Percentiles rank a stretch among this genome's conserved stretches.
Evolutionary conservation across 2,329 filamentous ascomycete species (phyloP).

Genomic region (Cladosporium sp.): DNA sequence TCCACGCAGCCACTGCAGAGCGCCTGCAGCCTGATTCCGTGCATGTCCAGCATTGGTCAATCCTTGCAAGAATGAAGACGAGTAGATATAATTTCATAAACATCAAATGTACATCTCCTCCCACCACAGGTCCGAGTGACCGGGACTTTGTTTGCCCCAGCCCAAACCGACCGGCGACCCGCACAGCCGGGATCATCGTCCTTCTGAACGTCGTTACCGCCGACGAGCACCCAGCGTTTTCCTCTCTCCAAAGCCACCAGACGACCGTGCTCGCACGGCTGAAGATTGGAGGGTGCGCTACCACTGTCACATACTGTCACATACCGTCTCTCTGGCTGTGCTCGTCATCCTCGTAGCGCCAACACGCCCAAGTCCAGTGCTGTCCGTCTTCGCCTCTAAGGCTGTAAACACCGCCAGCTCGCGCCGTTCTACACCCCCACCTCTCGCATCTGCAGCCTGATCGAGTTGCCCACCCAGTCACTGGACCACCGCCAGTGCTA

Average conservation of each 20-base stretch:
- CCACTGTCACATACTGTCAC: not conserved
- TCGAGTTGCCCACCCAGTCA: slow-evolving; percentile 1
- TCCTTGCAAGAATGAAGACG: not conserved
- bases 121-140: not conserved
- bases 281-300: slow-evolving; percentile 17
- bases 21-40: not conserved
- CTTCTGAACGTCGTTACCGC: slow-evolving; percentile 13
- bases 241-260: not conserved
- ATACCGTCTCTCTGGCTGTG: not conserved
- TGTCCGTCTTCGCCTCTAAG: not conserved
- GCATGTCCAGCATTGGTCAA: not conserved
- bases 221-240: slow-evolving; percentile 15
- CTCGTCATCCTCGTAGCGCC: not conserved
- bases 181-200: not conserved
- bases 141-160: slow-evolving; percentile 6
- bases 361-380: not conserved
- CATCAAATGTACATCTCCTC: not conserved
- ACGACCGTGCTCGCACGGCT: slow-evolving; percentile 16
- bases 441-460: not conserved
- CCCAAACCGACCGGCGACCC: slow-evolving; percentile 1
- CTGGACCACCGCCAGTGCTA: slow-evolving; percentile 16
- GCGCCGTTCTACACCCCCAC: slow-evolving; percentile 1
- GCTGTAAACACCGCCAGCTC: slow-evolving; percentile 2
- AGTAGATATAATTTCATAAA: not conserved
- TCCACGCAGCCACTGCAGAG: not conserved